Conservation (phyloP, 108 stramenopile genomes). For the Thalassiosira profunda region DNA sequence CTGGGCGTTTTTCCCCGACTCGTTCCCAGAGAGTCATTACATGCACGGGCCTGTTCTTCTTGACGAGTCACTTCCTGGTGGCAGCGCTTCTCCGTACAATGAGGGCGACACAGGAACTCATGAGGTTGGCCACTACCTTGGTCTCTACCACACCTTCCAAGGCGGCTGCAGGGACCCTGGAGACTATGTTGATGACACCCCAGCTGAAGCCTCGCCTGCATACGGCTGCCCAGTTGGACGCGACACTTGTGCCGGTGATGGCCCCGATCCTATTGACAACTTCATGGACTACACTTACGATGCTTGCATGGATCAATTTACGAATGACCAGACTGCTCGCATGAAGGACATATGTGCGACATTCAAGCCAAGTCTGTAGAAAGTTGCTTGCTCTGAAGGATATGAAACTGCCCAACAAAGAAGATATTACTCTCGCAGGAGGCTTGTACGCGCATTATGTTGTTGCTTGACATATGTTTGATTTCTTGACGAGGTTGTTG, state of each 20-base stretch:
- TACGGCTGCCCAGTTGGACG: conserved; percentile 4
- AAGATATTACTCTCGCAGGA: no score
- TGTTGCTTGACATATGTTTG: no score
- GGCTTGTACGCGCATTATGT: no score
- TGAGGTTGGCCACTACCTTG: conserved; percentile 11
- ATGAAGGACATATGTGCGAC: no score
- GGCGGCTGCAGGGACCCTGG: conserved; percentile 12
- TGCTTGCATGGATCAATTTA: conserved; percentile 25
- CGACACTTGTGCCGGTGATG: conserved; percentile 7
- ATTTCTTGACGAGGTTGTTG: no score
- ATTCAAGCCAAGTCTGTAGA: no score
- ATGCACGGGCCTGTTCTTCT: neutral
- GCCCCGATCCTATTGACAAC: conserved; percentile 15
- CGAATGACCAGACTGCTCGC: no score
- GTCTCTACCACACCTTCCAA: conserved; percentile 16
- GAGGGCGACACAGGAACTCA: conserved; percentile 2
- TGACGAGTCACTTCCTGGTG: neutral
- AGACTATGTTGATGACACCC: conserved; percentile 14
- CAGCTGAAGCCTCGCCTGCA: conserved; percentile 2
- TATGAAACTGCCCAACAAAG: no score
- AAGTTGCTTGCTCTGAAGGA: no score
- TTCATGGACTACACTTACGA: conserved; percentile 41
- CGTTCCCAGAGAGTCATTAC: neutral
- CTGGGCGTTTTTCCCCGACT: neutral
- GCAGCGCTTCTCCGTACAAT: conserved; percentile 1